These are phyloP conservation scores for Xylaria grammica DNA, from an alignment of 495 filamentous ascomycete genomes.

Conservation along the genomic window DNA sequence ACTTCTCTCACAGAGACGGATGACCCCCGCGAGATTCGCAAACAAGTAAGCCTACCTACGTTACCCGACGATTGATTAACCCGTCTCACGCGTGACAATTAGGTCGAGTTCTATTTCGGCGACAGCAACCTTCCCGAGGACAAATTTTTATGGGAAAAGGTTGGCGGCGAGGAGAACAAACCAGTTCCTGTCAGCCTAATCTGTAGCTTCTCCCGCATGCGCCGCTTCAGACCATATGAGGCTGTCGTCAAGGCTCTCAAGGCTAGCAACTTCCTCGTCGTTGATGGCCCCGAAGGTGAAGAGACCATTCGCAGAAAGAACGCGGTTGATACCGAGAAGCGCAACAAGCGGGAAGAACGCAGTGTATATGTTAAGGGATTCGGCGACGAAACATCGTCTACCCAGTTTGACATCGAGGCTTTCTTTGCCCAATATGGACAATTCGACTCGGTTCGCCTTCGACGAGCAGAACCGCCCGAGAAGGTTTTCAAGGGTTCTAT, in stretches of 20 bases:
- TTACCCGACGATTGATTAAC: not conserved
- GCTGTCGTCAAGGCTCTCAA: slow-evolving; percentile 83
- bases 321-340: slow-evolving; percentile 54
- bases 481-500: slow-evolving; percentile 89
- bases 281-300: slow-evolving; percentile 64
- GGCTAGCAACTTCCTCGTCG: slow-evolving; percentile 69
- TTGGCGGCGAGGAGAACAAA: slow-evolving; percentile 77
- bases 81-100: slow-evolving; percentile 22
- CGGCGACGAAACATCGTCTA: slow-evolving; percentile 73
- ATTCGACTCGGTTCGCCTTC: slow-evolving; percentile 83
- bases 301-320: slow-evolving; percentile 69
- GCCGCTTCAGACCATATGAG: slow-evolving; percentile 80
- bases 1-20: slow-evolving; percentile 65
- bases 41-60: slow-evolving; percentile 61
- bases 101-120: slow-evolving; percentile 98
- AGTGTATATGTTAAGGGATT: slow-evolving; percentile 79
- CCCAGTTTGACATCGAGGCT: slow-evolving; percentile 91
- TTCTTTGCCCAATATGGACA: slow-evolving; percentile 84
- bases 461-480: slow-evolving; percentile 62
- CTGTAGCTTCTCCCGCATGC: slow-evolving; percentile 91
- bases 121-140: slow-evolving; percentile 89
- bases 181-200: slow-evolving; percentile 77
- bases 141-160: slow-evolving; percentile 78
- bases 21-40: slow-evolving; percentile 76
- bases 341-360: slow-evolving; percentile 38